These are phyloP conservation scores for Podila minutissima DNA, from an alignment of 192 early-diverging fungal species.

Conservation along the genomic window DNA sequence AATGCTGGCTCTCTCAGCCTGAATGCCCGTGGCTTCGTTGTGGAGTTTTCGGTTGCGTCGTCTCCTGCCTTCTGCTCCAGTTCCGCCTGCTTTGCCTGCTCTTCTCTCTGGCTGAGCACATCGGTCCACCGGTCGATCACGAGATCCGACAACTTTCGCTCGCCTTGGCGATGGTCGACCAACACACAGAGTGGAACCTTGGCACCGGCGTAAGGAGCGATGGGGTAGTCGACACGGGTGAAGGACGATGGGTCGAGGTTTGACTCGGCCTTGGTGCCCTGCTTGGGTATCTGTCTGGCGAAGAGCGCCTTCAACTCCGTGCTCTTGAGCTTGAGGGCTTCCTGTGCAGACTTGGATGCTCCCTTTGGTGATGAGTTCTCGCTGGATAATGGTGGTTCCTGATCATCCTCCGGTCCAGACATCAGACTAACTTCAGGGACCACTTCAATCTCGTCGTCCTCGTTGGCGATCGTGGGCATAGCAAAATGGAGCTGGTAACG, in stretches of 20 bases:
- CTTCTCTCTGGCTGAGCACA: constrained; percentile 9
- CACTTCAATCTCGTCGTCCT: constrained; percentile 48
- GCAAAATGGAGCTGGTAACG: constrained; percentile 19
- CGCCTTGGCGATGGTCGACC: constrained; percentile 10
- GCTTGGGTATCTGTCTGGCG: background rate
- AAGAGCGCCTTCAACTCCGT: background rate
- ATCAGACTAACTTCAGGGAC: constrained; percentile 36
- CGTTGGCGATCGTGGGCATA: constrained; percentile 26
- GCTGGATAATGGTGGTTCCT: constrained; percentile 1
- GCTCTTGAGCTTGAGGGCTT: background rate
- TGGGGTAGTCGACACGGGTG: constrained; percentile 20
- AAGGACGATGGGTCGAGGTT: background rate
- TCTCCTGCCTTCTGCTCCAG: background rate
- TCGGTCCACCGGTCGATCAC: constrained; percentile 28
- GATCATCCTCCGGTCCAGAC: constrained; percentile 27
- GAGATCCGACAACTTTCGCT: constrained; percentile 24
- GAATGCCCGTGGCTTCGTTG: background rate
- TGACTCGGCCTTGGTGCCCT: background rate
- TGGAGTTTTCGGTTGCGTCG: background rate
- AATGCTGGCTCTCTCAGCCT: background rate
- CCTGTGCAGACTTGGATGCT: background rate
- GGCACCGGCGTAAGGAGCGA: constrained; percentile 35
- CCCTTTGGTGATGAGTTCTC: background rate
- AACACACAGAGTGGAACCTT: constrained; percentile 35
- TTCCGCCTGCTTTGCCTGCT: constrained; percentile 13